Conservation (phyloP, 805 yeast genomes). For the Yarrowia divulgata region DNA sequence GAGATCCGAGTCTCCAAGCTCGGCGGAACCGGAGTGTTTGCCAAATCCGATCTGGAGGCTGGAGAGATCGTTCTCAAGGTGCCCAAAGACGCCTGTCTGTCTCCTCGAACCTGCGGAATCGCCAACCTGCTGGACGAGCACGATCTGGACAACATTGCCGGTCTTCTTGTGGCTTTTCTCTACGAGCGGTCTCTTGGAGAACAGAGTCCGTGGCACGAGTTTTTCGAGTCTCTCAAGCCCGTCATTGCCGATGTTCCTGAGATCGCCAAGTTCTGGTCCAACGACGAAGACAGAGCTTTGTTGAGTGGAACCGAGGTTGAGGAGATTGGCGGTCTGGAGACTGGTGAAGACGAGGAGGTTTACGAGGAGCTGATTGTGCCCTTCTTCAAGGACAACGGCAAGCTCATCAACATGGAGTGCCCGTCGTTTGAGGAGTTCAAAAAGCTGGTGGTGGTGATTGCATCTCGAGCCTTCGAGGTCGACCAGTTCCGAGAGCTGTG, state of each 20-base stretch:
- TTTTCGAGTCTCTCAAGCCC: slow-evolving; percentile 59
- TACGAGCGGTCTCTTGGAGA: slow-evolving; percentile 68
- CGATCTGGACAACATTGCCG: slow-evolving; percentile 67
- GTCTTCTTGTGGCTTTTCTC: slow-evolving; percentile 70
- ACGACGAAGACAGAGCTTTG: slow-evolving; percentile 53
- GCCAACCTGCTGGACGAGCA: slow-evolving; percentile 72
- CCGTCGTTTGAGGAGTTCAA: slow-evolving; percentile 45
- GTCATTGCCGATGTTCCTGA: slow-evolving; percentile 23
- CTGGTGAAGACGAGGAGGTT: slow-evolving; percentile 53
- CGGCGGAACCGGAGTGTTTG: slow-evolving; percentile 82
- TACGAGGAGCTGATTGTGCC: slow-evolving; percentile 52
- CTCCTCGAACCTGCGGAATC: slow-evolving; percentile 55
- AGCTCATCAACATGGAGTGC: slow-evolving; percentile 23
- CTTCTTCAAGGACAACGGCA: slow-evolving; percentile 42
- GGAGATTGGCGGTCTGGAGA: slow-evolving; percentile 65
- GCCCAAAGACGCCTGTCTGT: slow-evolving; percentile 50
- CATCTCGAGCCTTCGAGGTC: slow-evolving; percentile 81
- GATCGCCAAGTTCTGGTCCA: slow-evolving; percentile 75
- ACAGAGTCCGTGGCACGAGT: slow-evolving; percentile 83
- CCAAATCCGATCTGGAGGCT: slow-evolving; percentile 53
- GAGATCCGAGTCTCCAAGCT: slow-evolving; percentile 56
- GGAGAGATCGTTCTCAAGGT: slow-evolving; percentile 50
- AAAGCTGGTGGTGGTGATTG: slow-evolving; percentile 44
- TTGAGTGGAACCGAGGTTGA: slow-evolving; percentile 70
- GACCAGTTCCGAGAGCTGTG: slow-evolving; percentile 78